These are phyloP conservation scores for Carex arenaria DNA, from an alignment of 202 grass and related monocot genomes.

Conservation along the genomic window DNA sequence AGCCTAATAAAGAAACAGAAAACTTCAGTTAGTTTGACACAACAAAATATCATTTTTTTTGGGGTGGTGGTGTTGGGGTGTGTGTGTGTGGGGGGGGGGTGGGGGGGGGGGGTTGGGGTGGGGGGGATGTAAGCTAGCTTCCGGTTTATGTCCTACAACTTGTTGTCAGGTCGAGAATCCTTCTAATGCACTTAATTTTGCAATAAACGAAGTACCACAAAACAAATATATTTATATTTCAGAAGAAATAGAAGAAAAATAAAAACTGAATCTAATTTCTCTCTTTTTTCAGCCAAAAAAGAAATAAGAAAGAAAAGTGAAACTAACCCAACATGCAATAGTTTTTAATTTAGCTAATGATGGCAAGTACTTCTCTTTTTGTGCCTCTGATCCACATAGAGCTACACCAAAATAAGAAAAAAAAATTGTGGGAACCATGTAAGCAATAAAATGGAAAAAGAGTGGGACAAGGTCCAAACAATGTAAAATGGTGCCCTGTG, in stretches of 20 bases:
- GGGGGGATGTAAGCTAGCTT: neutral
- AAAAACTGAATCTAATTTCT: neutral
- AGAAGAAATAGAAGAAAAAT: neutral
- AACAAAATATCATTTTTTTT: neutral
- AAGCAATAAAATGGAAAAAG: neutral
- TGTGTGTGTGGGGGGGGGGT: too few relatives aligned
- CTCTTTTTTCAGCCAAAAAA: neutral
- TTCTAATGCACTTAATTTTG: neutral
- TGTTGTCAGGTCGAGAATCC: neutral
- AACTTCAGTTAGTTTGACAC: neutral
- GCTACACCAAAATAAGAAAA: constrained; percentile 39
- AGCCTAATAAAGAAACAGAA: constrained; percentile 37
- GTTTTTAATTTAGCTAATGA: constrained; percentile 62
- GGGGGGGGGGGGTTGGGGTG: too few relatives aligned
- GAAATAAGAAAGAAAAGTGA: neutral
- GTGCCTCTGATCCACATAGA: constrained; percentile 83
- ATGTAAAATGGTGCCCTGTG: neutral
- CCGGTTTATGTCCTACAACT: neutral
- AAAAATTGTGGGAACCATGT: neutral
- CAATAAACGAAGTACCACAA: neutral
- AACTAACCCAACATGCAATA: constrained; percentile 82
- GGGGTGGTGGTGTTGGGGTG: too few relatives aligned
- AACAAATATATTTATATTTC: neutral
- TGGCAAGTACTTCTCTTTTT: constrained; percentile 88
- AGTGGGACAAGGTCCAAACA: neutral